Evolutionary conservation across 1,284 basidiomycete genomes (phyloP).

Genomic region (Mycena sp.): DNA sequence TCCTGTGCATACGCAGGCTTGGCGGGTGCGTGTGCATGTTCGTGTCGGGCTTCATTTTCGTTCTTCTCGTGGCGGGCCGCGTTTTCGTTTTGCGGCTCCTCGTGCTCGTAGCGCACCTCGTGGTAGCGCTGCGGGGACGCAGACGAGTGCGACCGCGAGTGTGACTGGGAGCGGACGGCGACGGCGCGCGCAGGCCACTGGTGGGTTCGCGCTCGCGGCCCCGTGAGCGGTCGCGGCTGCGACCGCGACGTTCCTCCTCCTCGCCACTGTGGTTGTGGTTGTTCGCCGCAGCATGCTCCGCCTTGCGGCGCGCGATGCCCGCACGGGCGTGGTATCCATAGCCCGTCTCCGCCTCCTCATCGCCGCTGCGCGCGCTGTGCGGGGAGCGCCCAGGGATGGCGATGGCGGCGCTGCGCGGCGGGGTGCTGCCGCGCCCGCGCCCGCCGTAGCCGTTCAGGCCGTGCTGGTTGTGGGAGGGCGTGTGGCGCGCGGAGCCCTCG

Average conservation of each 20-base stretch:
- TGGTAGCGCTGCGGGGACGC: background rate
- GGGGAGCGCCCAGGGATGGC: slow-evolving; percentile 17
- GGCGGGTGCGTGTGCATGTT: background rate
- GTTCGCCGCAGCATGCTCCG: slow-evolving; percentile 13
- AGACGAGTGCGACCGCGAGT: slow-evolving; percentile 5
- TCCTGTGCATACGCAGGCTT: slow-evolving; percentile 2
- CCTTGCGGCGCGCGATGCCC: slow-evolving; percentile 25
- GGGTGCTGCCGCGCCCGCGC: slow-evolving; percentile 27
- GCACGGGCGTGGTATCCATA: slow-evolving; percentile 19
- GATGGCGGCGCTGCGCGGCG: slow-evolving; percentile 24
- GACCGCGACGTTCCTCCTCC: slow-evolving; percentile 10
- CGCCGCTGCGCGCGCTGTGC: background rate
- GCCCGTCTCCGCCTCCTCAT: slow-evolving; percentile 20
- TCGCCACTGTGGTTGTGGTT: background rate
- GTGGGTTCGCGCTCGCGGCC: background rate
- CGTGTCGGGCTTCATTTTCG: background rate
- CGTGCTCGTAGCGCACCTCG: background rate
- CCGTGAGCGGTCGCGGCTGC: slow-evolving; percentile 16
- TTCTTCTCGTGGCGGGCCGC: background rate
- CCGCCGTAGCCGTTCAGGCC: background rate
- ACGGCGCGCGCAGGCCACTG: slow-evolving; percentile 17
- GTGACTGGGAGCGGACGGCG: slow-evolving; percentile 15
- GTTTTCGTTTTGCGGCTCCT: background rate
- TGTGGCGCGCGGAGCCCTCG: background rate
- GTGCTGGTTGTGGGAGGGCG: background rate